A percentile compares a stretch with the other conserved stretches of the same genome.
Evolutionary conservation across 31 red algal species (phyloP).

Genomic region (Asparagopsis taxiformis): DNA sequence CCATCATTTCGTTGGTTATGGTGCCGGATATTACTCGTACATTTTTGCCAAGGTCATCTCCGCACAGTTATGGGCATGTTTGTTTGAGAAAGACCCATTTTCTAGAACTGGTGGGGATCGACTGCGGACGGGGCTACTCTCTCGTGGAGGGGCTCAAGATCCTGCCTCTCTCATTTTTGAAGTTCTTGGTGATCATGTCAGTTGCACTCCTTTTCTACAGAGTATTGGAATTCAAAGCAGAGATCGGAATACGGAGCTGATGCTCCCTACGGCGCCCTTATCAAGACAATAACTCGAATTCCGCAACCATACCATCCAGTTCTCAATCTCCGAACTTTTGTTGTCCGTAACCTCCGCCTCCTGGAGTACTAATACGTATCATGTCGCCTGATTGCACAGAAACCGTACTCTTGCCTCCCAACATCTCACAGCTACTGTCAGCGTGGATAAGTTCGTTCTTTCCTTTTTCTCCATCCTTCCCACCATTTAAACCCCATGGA

Average conservation of each 20-base stretch:
- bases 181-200: not conserved
- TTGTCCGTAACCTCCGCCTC: slow-evolving; percentile 84
- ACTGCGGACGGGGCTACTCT: slow-evolving; percentile 20
- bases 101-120: slow-evolving; percentile 39
- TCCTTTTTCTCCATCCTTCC: slow-evolving; percentile 64
- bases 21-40: slow-evolving; percentile 64
- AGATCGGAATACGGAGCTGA: not conserved
- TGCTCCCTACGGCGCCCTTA: too few species aligned
- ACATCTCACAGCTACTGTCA: slow-evolving; percentile 13
- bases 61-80: slow-evolving; percentile 41
- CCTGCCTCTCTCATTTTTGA: slow-evolving; percentile 14
- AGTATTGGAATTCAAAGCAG: not conserved
- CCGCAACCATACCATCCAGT: too few species aligned
- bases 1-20: slow-evolving; percentile 72
- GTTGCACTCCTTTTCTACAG: slow-evolving; percentile 5
- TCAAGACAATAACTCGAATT: too few species aligned
- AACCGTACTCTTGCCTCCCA: slow-evolving; percentile 73
- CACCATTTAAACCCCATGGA: slow-evolving; percentile 84
- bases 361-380: slow-evolving; percentile 82
- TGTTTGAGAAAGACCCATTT: slow-evolving; percentile 47
- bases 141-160: slow-evolving; percentile 35
- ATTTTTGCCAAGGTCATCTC: slow-evolving; percentile 53
- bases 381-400: slow-evolving; percentile 70
- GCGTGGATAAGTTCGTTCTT: slow-evolving; percentile 52
- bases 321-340: not conserved